phyloP scores from a whole-genome alignment of 805 yeast genomes.

The Nakazawaea pomicola region DNA sequence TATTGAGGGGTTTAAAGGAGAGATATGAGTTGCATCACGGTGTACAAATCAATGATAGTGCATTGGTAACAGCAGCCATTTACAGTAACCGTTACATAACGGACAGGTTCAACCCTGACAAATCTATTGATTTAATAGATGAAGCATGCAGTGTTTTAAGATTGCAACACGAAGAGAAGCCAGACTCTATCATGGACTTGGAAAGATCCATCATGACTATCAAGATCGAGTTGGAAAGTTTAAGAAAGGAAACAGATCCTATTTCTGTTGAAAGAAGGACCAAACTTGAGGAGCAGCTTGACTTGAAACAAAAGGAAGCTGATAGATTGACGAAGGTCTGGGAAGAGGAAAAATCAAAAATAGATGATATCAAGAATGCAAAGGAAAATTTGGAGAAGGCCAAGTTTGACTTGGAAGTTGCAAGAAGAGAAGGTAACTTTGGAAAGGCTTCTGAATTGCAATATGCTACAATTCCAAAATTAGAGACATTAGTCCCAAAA shows the following conservation, averaged over 20 bases:
- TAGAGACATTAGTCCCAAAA: constrained; percentile 58
- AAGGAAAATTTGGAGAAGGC: constrained; percentile 84
- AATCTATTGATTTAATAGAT: constrained; percentile 94
- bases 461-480: constrained; percentile 78
- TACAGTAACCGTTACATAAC: constrained; percentile 87
- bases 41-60: constrained; percentile 87
- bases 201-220: constrained; percentile 91
- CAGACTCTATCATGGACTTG: constrained; percentile 85
- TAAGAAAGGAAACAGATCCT: constrained; percentile 88
- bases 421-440: constrained; percentile 81
- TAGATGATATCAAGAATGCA: constrained; percentile 73
- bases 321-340: constrained; percentile 73
- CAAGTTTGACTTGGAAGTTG: constrained; percentile 73
- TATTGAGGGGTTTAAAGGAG: constrained; percentile 89
- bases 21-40: constrained; percentile 97
- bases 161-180: constrained; percentile 94
- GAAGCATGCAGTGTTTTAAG: constrained; percentile 96
- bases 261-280: constrained; percentile 72
- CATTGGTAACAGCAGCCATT: constrained; percentile 90
- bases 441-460: constrained; percentile 86
- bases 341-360: constrained; percentile 76
- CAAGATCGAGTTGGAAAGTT: constrained; percentile 89
- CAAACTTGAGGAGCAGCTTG: constrained; percentile 66
- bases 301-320: constrained; percentile 58
- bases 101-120: constrained; percentile 89